Percentiles rank a stretch among this genome's conserved stretches.
phyloP scores from a whole-genome alignment of 129 eudicot species.

The Sambucus nigra region DNA sequence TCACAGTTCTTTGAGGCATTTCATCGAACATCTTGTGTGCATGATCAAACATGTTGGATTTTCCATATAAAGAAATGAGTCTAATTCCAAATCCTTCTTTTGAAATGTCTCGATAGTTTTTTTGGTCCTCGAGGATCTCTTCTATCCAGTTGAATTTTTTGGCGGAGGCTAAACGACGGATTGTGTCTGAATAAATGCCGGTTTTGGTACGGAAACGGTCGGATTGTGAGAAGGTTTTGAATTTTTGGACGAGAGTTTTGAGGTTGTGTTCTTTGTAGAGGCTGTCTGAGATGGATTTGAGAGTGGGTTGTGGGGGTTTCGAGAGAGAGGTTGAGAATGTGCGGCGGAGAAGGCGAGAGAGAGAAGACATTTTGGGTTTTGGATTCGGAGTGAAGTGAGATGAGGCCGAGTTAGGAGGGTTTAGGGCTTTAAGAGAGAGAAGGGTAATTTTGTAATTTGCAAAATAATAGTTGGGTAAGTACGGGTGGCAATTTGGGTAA shows the following conservation, averaged over 20 bases:
- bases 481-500: too few relatives aligned
- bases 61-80: slow-evolving; percentile 23
- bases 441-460: too few relatives aligned
- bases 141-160: slow-evolving; percentile 21
- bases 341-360: slow-evolving; percentile 36
- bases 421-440: too few relatives aligned
- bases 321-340: slow-evolving; percentile 22
- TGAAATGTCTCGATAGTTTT: slow-evolving; percentile 15
- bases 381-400: background rate
- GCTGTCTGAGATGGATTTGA: slow-evolving; percentile 19
- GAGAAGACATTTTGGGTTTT: slow-evolving; percentile 29
- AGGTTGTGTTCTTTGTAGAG: slow-evolving; percentile 38
- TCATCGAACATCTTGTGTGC: slow-evolving; percentile 42
- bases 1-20: slow-evolving; percentile 28
- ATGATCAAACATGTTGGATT: slow-evolving; percentile 29
- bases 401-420: too few relatives aligned
- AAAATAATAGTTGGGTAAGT: too few relatives aligned
- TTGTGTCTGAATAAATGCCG: slow-evolving; percentile 18
- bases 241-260: slow-evolving; percentile 13
- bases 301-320: slow-evolving; percentile 7
- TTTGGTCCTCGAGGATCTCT: slow-evolving; percentile 30
- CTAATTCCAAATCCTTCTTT: slow-evolving; percentile 26
- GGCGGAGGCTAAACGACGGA: slow-evolving; percentile 26
- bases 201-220: slow-evolving; percentile 19
- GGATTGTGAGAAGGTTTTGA: slow-evolving; percentile 18